Base-by-base conservation (phyloP, 805 yeast species). In the Candida sonorensis region DNA sequence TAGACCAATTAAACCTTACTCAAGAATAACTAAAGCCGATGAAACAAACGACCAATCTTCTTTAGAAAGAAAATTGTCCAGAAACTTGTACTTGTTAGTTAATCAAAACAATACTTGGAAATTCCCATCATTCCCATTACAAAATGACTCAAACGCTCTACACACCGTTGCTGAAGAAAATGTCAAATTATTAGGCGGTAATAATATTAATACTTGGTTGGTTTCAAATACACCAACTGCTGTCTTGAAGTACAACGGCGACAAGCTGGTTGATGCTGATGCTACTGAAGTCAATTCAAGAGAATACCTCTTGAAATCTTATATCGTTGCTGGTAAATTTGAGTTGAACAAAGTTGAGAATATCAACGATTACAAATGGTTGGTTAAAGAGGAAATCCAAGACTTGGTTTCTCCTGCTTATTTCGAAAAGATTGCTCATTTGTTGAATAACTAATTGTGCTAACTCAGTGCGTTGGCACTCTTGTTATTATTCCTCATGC, bases 191-290 rank as follows among this genome's bases (percentile, higher is more conserved):
- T 48, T 82, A 14, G 95, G 95, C 13, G 95, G 95, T 20, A 72
- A 67, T 9, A 56, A 68, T 34, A 72, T 92, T 53, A 82, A 86
- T 59, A 81, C 86, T 27, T 90, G 94, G 84, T 75, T 82, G 14
- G 95, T 92, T n/a, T 86, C 97, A 16, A 75, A 74, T 35, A 81
- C 81, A 5, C 97, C 98, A 25, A 80, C 88, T 26, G 87, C 79
- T 27, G 75, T 81, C 2, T 51, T 80, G 40, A 66, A 73, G 44
- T 68, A 63, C 40, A 30, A 45, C 10, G 50, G 52, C n/a, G n/a
- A n/a, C n/a, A n/a, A n/a, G n/a, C n/a, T n/a, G n/a, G n/a, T n/a
- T n/a, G n/a, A n/a, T n/a, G n/a, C n/a, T 2, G 53, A 43, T 9
- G 46, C 37, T 3, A 48, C 48, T 2, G 48, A 42, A n/a, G 47